Evolutionary conservation across 164 flowering plant genomes (phyloP), one percentile per base, ranked within the genome.

Genomic region (Liriodendron chinense): DNA sequence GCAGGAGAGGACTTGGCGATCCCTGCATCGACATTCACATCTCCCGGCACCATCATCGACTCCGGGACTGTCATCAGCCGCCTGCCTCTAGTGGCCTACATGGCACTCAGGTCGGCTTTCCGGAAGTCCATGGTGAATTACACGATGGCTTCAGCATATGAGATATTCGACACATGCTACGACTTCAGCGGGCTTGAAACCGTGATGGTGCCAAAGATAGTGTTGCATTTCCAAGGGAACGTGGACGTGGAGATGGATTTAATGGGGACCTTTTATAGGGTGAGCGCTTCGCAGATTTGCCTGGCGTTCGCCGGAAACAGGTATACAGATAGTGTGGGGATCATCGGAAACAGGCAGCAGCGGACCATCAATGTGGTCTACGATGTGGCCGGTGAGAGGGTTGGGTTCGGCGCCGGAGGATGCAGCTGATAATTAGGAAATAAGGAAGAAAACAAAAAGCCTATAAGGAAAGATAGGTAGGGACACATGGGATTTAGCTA

Each of bases 51-150:
- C 6, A 68, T 81, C 24, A 73, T 84, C 22, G 91, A 90, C 67
- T 87, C 93, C 1, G 89, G 91, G 7, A 85, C 89, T 2, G 84
- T 81, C 59, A 80, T 88, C 49, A 85, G 84, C 0, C 76, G 85
- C 1, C 68, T 88, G 26, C 81, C 85, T 0, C 75, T 82, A 14
- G n/a, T 77, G 7, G 88, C 84, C 0, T 88, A 86, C 72, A 7
- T 71, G 0, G 85, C 85, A 1, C 77, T 88, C 7, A 57, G 79
- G 23, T 1, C 79, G 0, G 80, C 83, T 1, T 86, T 79, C 72
- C 75, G 65, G 49, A 47, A 67, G 18, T 23, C 26, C 43, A 75
- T 84, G 86, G 20, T 76, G 1, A 72, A 70, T 65, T 82, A 82
- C 68, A 74, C 79, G 22, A 14, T 43, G 10, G 70, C 77, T 5